These are phyloP conservation scores for Papiliotrema laurentii DNA, from an alignment of 1,284 basidiomycete genomes.

Conservation along the genomic window DNA sequence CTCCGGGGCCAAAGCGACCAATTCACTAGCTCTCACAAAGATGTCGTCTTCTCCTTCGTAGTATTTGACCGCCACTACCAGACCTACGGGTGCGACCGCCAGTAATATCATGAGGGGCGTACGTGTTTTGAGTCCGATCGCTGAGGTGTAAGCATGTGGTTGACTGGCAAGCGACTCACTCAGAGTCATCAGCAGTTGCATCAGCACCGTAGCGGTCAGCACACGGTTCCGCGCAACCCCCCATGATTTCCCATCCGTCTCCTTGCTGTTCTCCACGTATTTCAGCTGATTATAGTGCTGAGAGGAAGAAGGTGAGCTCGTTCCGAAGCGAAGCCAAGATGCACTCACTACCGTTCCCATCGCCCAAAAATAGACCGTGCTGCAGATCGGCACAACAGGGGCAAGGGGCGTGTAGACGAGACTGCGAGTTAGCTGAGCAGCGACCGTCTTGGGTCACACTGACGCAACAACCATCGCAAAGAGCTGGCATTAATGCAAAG, in stretches of 20 bases:
- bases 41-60: neutral
- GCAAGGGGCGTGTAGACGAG: conserved; percentile 34
- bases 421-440: neutral
- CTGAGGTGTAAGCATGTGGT: conserved; percentile 3
- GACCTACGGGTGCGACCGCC: conserved; percentile 1
- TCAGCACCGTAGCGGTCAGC: conserved; percentile 22
- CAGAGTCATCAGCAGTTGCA: conserved; percentile 33
- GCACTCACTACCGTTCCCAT: conserved; percentile 27
- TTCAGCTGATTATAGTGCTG: conserved; percentile 28
- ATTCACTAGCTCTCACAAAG: neutral
- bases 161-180: conserved; percentile 18
- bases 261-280: conserved; percentile 31
- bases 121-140: conserved; percentile 10
- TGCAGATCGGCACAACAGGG: conserved; percentile 29
- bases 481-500: conserved; percentile 13
- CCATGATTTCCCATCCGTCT: conserved; percentile 36
- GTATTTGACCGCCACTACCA: conserved; percentile 1
- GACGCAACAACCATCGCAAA: conserved; percentile 36
- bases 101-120: conserved; percentile 3
- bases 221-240: conserved; percentile 28
- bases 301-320: neutral
- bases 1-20: neutral
- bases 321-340: neutral
- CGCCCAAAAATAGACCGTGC: conserved; percentile 34
- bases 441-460: conserved; percentile 5